phyloP scores from a whole-genome alignment of 306 rosid genomes.

The Fragaria nilgerrensis region DNA sequence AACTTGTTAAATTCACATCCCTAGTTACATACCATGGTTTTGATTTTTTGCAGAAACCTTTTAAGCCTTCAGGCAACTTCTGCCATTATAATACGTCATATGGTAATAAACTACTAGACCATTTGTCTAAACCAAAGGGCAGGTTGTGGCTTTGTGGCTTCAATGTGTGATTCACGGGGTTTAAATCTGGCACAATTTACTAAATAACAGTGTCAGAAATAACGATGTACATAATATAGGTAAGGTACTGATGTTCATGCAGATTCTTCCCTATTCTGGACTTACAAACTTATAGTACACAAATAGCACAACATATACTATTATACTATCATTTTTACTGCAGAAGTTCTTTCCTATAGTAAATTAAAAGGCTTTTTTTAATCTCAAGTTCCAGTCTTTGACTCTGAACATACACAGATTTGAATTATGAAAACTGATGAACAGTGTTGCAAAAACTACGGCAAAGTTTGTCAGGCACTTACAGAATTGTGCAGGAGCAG shows the following conservation, averaged over 20 bases:
- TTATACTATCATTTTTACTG: background rate
- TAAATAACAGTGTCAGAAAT: conserved; percentile 8
- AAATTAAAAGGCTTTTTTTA: background rate
- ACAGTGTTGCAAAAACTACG: background rate
- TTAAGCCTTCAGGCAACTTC: background rate
- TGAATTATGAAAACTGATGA: background rate
- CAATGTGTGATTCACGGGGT: background rate
- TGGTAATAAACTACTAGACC: background rate
- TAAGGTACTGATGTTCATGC: background rate
- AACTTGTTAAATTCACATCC: conserved; percentile 2
- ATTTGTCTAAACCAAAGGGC: background rate
- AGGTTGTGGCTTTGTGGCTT: conserved; percentile 4
- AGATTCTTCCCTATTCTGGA: background rate
- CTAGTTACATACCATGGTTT: background rate
- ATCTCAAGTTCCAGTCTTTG: background rate
- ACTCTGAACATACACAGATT: background rate
- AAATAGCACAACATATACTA: background rate
- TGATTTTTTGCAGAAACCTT: background rate
- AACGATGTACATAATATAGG: background rate
- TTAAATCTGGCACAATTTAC: conserved; percentile 10
- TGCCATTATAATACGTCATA: background rate
- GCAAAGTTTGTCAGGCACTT: conserved; percentile 16
- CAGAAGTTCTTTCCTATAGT: background rate
- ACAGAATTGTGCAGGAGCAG: background rate
- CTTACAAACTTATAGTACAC: background rate